Evolutionary conservation across 345 rosid species (phyloP).

Genomic region (Pugionium dolabratum): DNA sequence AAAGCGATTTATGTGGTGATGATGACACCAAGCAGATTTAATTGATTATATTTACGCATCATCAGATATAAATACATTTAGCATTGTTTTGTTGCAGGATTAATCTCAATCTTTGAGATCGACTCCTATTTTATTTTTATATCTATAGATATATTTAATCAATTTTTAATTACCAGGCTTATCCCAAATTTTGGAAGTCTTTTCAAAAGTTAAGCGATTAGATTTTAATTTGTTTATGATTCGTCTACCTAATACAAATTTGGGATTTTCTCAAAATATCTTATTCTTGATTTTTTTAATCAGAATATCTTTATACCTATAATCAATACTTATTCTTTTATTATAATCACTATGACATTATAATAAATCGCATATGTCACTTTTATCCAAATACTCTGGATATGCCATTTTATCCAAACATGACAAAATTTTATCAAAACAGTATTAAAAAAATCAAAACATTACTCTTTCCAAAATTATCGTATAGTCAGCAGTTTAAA

Average conservation of each 20-base stretch:
- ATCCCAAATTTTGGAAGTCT: slow-evolving; percentile 18
- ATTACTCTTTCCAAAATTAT: too few relatives aligned
- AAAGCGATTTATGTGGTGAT: neutral
- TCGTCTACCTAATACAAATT: slow-evolving; percentile 24
- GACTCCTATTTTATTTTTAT: slow-evolving; percentile 1
- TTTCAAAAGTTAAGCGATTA: slow-evolving; percentile 6
- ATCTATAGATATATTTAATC: neutral
- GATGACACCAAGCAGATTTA: neutral
- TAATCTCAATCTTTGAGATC: slow-evolving; percentile 8
- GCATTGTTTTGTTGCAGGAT: slow-evolving; percentile 6
- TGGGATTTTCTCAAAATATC: slow-evolving; percentile 34
- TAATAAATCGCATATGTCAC: slow-evolving; percentile 27
- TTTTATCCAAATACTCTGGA: too few relatives aligned
- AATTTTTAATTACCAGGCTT: slow-evolving; percentile 21
- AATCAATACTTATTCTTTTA: slow-evolving; percentile 2
- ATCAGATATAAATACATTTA: slow-evolving; percentile 10
- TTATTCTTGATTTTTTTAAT: neutral
- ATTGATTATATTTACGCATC: neutral
- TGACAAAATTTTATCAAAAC: too few relatives aligned
- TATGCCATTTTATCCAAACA: too few relatives aligned
- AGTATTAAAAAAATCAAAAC: too few relatives aligned
- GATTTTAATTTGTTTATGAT: neutral
- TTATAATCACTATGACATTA: slow-evolving; percentile 15
- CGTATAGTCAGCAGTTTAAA: too few relatives aligned
- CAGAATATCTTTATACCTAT: slow-evolving; percentile 11